Percentiles rank a stretch among this genome's conserved stretches.
Conservation (phyloP, 768 basidiomycete species). For the Trametopsis cervina region DNA sequence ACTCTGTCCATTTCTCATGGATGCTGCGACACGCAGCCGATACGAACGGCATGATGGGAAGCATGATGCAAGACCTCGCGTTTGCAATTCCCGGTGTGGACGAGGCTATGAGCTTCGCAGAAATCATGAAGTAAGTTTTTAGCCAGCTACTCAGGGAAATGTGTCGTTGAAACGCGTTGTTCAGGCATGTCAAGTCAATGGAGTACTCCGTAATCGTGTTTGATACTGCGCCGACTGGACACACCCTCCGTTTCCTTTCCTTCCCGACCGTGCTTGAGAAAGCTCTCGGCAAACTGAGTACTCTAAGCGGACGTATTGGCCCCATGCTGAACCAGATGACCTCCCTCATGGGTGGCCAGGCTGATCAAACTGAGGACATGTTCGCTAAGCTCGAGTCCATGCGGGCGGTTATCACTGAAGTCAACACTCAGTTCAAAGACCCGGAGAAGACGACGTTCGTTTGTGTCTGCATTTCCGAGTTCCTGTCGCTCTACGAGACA, state of each 20-base stretch:
- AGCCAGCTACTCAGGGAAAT: neutral
- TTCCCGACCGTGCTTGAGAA: conserved; percentile 98
- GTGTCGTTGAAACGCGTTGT: neutral
- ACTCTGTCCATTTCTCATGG: neutral
- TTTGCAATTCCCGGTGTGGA: conserved; percentile 99
- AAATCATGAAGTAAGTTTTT: conserved; percentile 92
- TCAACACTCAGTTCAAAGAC: conserved; percentile 99
- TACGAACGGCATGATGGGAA: conserved; percentile 91
- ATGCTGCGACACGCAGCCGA: conserved; percentile 46
- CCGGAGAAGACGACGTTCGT: conserved; percentile 99
- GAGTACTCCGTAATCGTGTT: conserved; percentile 99
- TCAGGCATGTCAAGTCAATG: conserved; percentile 98
- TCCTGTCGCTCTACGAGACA: conserved; percentile 96
- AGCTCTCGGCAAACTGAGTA: conserved; percentile 89
- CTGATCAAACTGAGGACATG: conserved; percentile 94
- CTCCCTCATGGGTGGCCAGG: conserved; percentile 91
- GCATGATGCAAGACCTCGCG: conserved; percentile 99
- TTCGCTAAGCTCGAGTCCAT: conserved; percentile 97
- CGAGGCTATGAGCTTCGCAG: conserved; percentile 99
- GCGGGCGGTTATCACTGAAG: conserved; percentile 95
- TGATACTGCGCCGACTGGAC: conserved; percentile 97
- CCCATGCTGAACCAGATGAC: conserved; percentile 98
- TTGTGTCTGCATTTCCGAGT: conserved; percentile 98
- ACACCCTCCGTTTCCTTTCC: conserved; percentile 97
- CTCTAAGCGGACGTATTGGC: conserved; percentile 90